phyloP scores from a whole-genome alignment of 805 yeast genomes.

The Candida andamanensis region DNA sequence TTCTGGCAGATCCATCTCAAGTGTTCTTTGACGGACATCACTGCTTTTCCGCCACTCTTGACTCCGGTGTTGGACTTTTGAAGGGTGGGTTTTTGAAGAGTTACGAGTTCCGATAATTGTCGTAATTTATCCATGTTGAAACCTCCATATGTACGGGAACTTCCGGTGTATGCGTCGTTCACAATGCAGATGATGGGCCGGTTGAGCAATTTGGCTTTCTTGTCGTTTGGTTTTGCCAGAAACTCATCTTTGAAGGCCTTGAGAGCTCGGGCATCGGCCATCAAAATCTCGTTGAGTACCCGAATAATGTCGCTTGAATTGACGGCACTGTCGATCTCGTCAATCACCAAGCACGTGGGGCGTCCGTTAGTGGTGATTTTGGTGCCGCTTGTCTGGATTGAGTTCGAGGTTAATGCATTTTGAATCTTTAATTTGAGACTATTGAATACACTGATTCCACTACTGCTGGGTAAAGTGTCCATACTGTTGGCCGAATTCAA shows the following conservation, averaged over 20 bases:
- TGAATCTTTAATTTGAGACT: constrained; percentile 32
- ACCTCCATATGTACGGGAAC: constrained; percentile 19
- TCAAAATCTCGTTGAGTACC: constrained; percentile 55
- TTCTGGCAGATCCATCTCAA: constrained; percentile 44
- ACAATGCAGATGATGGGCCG: constrained; percentile 92
- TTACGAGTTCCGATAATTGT: constrained; percentile 65
- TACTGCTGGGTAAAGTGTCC: constrained; percentile 39
- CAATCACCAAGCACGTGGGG: constrained; percentile 80
- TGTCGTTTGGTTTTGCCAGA: constrained; percentile 14
- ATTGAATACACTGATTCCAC: constrained; percentile 17
- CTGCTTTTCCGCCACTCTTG: constrained; percentile 31
- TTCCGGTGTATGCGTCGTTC: constrained; percentile 68
- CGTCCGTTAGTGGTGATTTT: constrained; percentile 18
- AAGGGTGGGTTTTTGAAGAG: constrained; percentile 56
- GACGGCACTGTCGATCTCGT: constrained; percentile 68
- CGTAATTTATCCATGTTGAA: constrained; percentile 70
- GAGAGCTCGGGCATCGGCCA: constrained; percentile 53
- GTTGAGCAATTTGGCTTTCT: constrained; percentile 40
- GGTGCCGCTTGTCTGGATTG: constrained; percentile 57
- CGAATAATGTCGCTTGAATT: constrained; percentile 33
- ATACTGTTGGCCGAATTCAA: constrained; percentile 64
- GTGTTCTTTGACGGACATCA: constrained; percentile 32
- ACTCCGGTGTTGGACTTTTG: constrained; percentile 40
- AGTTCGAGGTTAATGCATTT: constrained; percentile 54
- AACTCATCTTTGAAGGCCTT: constrained; percentile 11